Evolutionary conservation across 2,329 filamentous ascomycete species (phyloP).

Genomic region (Aspergillus novoparasiticus): DNA sequence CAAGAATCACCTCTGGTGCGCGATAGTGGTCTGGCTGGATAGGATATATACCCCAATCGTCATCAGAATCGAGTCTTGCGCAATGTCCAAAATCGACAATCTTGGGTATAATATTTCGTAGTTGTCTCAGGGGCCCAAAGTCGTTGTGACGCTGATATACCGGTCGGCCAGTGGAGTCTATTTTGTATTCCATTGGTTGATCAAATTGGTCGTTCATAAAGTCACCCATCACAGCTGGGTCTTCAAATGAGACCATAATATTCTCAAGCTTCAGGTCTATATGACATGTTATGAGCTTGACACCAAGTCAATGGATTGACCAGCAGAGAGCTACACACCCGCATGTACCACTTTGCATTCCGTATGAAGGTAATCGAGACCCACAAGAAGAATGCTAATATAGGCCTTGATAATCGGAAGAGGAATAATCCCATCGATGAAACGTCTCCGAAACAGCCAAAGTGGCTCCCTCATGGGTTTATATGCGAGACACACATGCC

Average conservation of each 20-base stretch:
- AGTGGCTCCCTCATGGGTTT: constrained; percentile 41
- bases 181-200: not conserved
- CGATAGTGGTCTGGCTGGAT: constrained; percentile 45
- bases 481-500: constrained; percentile 38
- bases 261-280: not conserved
- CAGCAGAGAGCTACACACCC: not conserved
- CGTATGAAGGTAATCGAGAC: not conserved
- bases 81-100: not conserved
- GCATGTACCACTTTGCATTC: not conserved
- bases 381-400: not conserved
- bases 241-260: not conserved
- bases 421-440: constrained; percentile 28
- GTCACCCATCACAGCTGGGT: too few species aligned
- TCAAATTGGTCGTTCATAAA: not conserved
- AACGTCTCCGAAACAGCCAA: constrained; percentile 32
- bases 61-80: not conserved
- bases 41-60: constrained; percentile 36
- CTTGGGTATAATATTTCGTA: not conserved
- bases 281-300: not conserved
- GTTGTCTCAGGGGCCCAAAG: not conserved
- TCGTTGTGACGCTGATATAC: not conserved
- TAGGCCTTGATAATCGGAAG: constrained; percentile 29
- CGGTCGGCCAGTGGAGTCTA: too few species aligned
- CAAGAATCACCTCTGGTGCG: constrained; percentile 40
- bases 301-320: not conserved